Conservation (phyloP, 2,329 filamentous ascomycete genomes). For the Colletotrichum destructivum region DNA sequence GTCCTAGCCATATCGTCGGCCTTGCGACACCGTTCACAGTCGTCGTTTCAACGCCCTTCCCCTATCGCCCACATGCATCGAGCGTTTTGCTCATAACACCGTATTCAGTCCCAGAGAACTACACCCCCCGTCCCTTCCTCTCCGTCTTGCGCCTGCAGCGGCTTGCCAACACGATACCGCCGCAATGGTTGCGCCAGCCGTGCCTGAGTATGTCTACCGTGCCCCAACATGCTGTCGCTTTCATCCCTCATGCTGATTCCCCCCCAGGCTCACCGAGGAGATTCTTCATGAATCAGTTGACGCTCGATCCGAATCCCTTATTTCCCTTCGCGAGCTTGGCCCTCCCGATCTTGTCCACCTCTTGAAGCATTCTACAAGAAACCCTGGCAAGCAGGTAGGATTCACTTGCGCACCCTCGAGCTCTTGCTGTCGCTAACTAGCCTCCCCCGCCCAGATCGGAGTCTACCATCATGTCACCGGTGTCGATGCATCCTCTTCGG, state of each 20-base stretch:
- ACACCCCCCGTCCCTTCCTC: slow-evolving; percentile 1
- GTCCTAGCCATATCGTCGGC: slow-evolving; percentile 29
- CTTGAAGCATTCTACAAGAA: slow-evolving; percentile 79
- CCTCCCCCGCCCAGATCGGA: slow-evolving; percentile 72
- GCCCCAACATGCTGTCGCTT: slow-evolving; percentile 13
- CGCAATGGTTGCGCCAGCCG: slow-evolving; percentile 81
- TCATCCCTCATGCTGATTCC: slow-evolving; percentile 43
- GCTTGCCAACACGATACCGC: slow-evolving; percentile 41
- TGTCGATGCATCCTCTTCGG: slow-evolving; percentile 96
- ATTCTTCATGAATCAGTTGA: slow-evolving; percentile 93
- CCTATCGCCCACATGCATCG: slow-evolving; percentile 24
- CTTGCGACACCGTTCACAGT: slow-evolving; percentile 6
- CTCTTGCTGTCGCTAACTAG: slow-evolving; percentile 40
- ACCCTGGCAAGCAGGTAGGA: slow-evolving; percentile 68
- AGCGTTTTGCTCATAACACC: slow-evolving; percentile 27
- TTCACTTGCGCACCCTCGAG: neutral
- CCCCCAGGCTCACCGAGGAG: slow-evolving; percentile 88
- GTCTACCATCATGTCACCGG: slow-evolving; percentile 99
- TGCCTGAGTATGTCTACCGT: slow-evolving; percentile 75
- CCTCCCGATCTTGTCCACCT: slow-evolving; percentile 97
- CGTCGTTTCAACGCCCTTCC: neutral
- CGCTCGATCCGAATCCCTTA: slow-evolving; percentile 89
- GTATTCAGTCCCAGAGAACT: slow-evolving; percentile 15
- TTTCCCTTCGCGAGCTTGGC: slow-evolving; percentile 90
- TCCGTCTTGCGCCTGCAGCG: slow-evolving; percentile 13